Conservation (phyloP, 345 rosid genomes). For the Populus simonii region DNA sequence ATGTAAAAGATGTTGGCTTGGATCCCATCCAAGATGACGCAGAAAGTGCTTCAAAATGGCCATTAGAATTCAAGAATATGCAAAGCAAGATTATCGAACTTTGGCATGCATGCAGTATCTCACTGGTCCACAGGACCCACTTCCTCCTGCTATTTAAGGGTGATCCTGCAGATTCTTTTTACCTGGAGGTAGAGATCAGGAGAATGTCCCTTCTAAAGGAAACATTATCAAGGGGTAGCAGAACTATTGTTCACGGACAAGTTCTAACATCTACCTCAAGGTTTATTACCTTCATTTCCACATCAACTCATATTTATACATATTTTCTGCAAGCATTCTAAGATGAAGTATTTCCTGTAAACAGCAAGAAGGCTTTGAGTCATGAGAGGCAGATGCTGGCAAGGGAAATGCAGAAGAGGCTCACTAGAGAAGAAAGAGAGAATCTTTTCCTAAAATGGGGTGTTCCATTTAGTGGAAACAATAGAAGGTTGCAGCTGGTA, state of each 20-base stretch:
- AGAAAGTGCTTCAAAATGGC: slow-evolving; percentile 44
- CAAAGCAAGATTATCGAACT: slow-evolving; percentile 71
- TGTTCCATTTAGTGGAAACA: slow-evolving; percentile 49
- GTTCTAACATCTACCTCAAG: slow-evolving; percentile 45
- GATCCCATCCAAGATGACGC: slow-evolving; percentile 62
- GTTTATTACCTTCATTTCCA: slow-evolving; percentile 24
- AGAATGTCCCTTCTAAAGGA: slow-evolving; percentile 64
- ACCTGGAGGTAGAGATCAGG: slow-evolving; percentile 87
- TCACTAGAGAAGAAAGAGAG: slow-evolving; percentile 57
- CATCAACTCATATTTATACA: not conserved
- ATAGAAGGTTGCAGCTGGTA: slow-evolving; percentile 63
- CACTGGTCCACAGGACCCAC: slow-evolving; percentile 86
- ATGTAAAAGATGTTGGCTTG: slow-evolving; percentile 63
- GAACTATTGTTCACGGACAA: slow-evolving; percentile 52
- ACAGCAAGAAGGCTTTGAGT: slow-evolving; percentile 54
- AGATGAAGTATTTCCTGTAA: not conserved
- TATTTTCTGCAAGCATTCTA: not conserved
- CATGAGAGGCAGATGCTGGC: slow-evolving; percentile 71
- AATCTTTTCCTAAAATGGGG: slow-evolving; percentile 72
- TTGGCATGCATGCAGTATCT: slow-evolving; percentile 74
- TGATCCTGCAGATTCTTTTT: slow-evolving; percentile 68
- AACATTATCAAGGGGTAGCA: slow-evolving; percentile 42
- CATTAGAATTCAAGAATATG: slow-evolving; percentile 60
- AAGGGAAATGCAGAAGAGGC: slow-evolving; percentile 52
- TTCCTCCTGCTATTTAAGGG: slow-evolving; percentile 81